Base-by-base conservation (phyloP, 1,284 basidiomycete genomes). In the Cryptococcus sp. region DNA sequence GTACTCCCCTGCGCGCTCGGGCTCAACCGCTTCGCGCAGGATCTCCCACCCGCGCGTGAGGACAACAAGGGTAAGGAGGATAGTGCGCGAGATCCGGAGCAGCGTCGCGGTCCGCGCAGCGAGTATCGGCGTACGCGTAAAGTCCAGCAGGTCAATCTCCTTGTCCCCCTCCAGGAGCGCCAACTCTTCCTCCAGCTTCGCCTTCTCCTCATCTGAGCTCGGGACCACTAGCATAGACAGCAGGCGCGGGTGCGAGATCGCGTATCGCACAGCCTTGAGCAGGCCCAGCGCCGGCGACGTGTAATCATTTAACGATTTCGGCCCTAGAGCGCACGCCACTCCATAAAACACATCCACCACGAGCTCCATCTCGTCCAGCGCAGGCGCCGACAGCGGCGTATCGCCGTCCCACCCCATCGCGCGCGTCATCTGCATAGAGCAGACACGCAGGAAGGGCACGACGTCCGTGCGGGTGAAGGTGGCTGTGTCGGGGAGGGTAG, bases 201-300 rank as follows among this genome's bases (percentile, higher is more conserved):
- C 71, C 40, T 85, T 81, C 62, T 94, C 91, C n/a, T 88, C 87
- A 2, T 81, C 72, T 0, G 87, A 87, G n/a, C 88, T 80, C 2
- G 89, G 87, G 59, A 93, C 89, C 59, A 95, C 80, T 40, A 91
- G 79, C 56, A 85, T 86, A 0, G 86, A 84, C 20, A 96, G 82
- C 64, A 91, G 87, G 65, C 91, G 88, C 7, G 94, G 92, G 76
- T 96, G 93, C 1, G 89, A 87, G 52, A 95, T 80, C 0, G 91
- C 88, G 66, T 93, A 92, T 70, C 91, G 91, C 55, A 95, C 76
- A 59, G 92, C 88, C 69, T 91, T 89, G 0, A 98, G 79, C n/a
- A 94, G 82, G 38, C 83, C 77, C 18, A 93, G 78, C 0, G 85
- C 85, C 55, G 83, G 83, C 2, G 80, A 79, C 2, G 84, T 82